Conservation (phyloP, 495 filamentous ascomycete genomes). For the Neurospora cerealis region DNA sequence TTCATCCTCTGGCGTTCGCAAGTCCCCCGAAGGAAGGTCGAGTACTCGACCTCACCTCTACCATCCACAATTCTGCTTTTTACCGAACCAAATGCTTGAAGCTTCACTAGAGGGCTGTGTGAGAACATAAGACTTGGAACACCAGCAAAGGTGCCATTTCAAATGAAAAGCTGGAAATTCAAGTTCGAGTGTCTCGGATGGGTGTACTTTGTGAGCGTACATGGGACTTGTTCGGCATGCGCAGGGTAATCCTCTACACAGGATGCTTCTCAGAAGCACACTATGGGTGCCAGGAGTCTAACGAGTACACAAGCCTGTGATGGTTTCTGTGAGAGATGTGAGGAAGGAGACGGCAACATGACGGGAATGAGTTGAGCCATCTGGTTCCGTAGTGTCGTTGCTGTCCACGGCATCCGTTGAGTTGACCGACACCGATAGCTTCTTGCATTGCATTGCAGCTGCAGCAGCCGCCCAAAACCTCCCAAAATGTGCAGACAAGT, state of each 20-base stretch:
- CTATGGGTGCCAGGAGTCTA: not conserved
- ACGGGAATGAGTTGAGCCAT: not conserved
- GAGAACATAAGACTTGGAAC: not conserved
- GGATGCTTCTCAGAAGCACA: not conserved
- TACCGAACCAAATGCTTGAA: not conserved
- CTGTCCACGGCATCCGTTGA: not conserved
- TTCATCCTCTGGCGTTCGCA: not conserved
- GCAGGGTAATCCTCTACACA: not conserved
- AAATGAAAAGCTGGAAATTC: not conserved
- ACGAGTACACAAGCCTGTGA: not conserved
- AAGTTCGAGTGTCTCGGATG: not conserved
- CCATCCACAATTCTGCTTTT: not conserved
- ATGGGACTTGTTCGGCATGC: not conserved
- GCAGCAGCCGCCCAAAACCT: not conserved
- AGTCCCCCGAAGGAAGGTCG: not conserved
- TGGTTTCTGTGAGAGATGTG: not conserved
- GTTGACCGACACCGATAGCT: not conserved
- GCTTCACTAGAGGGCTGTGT: not conserved
- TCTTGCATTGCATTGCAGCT: not conserved
- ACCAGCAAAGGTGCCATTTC: not conserved
- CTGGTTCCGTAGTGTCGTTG: not conserved
- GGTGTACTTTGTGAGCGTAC: not conserved
- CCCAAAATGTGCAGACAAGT: not conserved
- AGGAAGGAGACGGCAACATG: not conserved
- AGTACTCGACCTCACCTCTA: not conserved